phyloP scores from a whole-genome alignment of 1,284 basidiomycete genomes.

The Sparassis latifolia region DNA sequence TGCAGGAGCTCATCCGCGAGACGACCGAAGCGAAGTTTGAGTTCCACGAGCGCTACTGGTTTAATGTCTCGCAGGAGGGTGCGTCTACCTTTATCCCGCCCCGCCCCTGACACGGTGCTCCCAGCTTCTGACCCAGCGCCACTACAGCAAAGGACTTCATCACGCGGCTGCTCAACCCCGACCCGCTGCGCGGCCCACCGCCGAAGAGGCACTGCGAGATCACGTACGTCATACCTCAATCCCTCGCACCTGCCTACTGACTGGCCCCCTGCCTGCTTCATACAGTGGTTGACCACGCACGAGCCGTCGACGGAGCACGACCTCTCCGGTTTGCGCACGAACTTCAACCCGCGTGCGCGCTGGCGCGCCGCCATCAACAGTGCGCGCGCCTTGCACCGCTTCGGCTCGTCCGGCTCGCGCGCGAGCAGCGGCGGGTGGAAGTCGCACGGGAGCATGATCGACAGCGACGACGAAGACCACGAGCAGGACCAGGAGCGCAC shows the following conservation, averaged over 20 bases:
- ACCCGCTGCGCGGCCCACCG: constrained; percentile 68
- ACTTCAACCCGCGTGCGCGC: constrained; percentile 65
- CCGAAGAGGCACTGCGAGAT: constrained; percentile 62
- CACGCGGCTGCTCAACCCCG: constrained; percentile 62
- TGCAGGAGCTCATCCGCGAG: constrained; percentile 72
- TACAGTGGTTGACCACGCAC: constrained; percentile 67
- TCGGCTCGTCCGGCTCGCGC: constrained; percentile 19
- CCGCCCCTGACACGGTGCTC: not conserved
- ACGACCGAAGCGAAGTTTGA: constrained; percentile 79
- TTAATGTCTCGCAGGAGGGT: constrained; percentile 78
- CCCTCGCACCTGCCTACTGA: not conserved
- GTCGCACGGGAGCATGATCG: constrained; percentile 15
- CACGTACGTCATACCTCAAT: constrained; percentile 22
- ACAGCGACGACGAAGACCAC: constrained; percentile 26
- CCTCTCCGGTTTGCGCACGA: constrained; percentile 67
- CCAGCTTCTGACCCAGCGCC: not conserved
- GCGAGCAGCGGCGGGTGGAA: constrained; percentile 22
- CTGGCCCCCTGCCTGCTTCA: not conserved
- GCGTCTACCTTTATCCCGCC: not conserved
- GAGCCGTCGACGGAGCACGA: constrained; percentile 63
- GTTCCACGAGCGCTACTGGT: constrained; percentile 94
- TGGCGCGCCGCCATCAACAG: constrained; percentile 67
- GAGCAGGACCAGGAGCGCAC: not conserved
- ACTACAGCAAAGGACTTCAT: constrained; percentile 81
- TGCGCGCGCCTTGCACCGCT: constrained; percentile 46